Conservation (phyloP, 2,329 filamentous ascomycete genomes). For the Sphaerulina vaccinii region DNA sequence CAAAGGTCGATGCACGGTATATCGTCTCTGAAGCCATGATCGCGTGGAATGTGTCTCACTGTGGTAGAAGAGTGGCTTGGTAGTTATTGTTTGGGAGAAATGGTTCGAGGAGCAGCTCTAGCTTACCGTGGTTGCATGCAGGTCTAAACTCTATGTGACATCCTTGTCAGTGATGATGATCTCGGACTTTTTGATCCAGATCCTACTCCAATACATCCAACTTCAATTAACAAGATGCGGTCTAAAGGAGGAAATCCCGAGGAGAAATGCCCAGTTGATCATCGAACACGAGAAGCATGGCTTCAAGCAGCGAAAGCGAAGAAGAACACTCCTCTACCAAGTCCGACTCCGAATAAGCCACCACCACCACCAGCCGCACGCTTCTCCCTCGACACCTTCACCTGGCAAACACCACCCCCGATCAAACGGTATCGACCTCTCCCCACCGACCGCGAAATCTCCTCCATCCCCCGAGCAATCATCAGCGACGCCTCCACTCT, state of each 20-base stretch:
- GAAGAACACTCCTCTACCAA: conserved; percentile 16
- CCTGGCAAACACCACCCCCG: conserved; percentile 31
- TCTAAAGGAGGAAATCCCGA: conserved; percentile 40
- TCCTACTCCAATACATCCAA: not conserved
- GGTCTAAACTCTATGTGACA: too few relatives aligned
- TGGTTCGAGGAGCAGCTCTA: not conserved
- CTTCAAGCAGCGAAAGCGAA: conserved; percentile 64
- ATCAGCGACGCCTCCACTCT: conserved; percentile 30
- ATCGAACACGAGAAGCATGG: conserved; percentile 85
- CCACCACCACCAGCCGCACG: conserved; percentile 26
- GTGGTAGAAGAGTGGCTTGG: not conserved
- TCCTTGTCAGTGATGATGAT: conserved; percentile 1
- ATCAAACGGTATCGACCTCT: conserved; percentile 48
- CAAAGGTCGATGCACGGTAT: conserved; percentile 91
- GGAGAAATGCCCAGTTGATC: conserved; percentile 78
- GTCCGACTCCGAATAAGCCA: conserved; percentile 1
- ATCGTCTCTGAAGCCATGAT: conserved; percentile 53
- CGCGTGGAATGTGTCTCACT: not conserved
- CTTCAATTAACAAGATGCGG: conserved; percentile 20
- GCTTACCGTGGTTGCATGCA: too few relatives aligned
- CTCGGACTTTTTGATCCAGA: not conserved
- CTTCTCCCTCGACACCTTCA: conserved; percentile 37
- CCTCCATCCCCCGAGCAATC: conserved; percentile 64
- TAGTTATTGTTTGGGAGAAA: not conserved
- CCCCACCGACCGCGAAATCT: conserved; percentile 69